Base-by-base conservation (phyloP, 306 rosid species). In the Pyrus betulifolia region DNA sequence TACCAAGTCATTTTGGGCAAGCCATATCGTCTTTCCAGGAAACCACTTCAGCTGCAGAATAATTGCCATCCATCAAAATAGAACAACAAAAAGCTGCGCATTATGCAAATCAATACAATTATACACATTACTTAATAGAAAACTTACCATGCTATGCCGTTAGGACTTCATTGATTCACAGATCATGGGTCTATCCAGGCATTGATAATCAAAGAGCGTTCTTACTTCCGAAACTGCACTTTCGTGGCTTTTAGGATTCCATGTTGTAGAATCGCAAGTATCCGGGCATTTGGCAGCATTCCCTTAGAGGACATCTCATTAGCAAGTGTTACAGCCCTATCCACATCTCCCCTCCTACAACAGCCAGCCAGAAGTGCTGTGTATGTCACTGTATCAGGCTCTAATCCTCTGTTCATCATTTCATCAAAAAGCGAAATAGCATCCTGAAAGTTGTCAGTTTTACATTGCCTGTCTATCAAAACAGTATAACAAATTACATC, bases 371-470 rank as follows among this genome's bases (percentile, higher is more conserved):
- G 27, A 61, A 93, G 85, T 75, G 92, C 91, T 31, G 80, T 87
- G 85, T 87, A 91, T 49, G 93, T 84, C 77, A 91, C 88, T 58
- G 74, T 77, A 85, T 93, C 93, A 38, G 96, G 97, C 76, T 88
- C 80, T 68, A 93, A 55, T 74, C 96, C 93, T 74, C 75, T 69
- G 13, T 75, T 85, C 49, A 84, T 74, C 92, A 91, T 91, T 76
- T 87, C 79, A 49, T 88, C 80, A 72, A 81, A 87, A 69, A 91
- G 88, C 38, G 55, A 45, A 66, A 87, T 6, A 70, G 93, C 98
- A 62, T 84, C 85, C 78, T 72, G 79, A 79, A 82, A 78, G 81
- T 82, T 87, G 69, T 84, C 81, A 60, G 74, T 61, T 86, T 88
- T 88, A 74, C 89, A 72, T 28, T 80, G 76, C 60, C 84, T 84